Conservation (phyloP, 78 protist species). For the Monocercomonoides exilis region DNA sequence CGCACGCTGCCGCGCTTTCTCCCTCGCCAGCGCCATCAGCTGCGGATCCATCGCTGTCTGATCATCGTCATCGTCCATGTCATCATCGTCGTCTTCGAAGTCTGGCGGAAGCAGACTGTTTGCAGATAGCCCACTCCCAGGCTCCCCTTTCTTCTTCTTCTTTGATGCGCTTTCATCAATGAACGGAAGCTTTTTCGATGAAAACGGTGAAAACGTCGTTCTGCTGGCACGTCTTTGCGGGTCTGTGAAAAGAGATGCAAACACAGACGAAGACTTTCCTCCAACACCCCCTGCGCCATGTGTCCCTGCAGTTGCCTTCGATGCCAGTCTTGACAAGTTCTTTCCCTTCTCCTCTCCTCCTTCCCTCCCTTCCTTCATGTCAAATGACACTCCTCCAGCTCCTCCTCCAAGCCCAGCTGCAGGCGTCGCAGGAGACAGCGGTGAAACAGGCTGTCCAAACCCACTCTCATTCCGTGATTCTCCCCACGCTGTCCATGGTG, state of each 20-base stretch:
- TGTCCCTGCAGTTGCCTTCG: background rate
- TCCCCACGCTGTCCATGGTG: too few relatives aligned
- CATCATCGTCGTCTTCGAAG: background rate
- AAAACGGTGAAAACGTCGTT: background rate
- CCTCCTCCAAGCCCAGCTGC: background rate
- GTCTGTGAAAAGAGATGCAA: background rate
- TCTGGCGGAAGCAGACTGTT: background rate
- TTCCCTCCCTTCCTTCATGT: background rate
- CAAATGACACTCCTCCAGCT: too few relatives aligned
- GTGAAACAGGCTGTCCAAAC: too few relatives aligned
- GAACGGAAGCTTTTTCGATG: background rate
- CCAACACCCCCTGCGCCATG: background rate
- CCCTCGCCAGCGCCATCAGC: background rate
- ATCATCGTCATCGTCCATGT: background rate
- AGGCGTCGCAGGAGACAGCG: too few relatives aligned
- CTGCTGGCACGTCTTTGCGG: background rate
- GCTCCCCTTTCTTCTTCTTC: background rate
- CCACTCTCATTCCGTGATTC: too few relatives aligned
- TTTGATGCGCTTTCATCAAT: background rate
- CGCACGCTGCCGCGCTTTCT: background rate
- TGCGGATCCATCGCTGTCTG: background rate
- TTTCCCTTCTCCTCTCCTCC: background rate
- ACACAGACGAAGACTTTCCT: background rate
- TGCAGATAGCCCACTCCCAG: too few relatives aligned
- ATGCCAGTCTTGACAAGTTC: background rate